Conservation (phyloP, 2,329 filamentous ascomycete genomes). For the Trichoderma breve region DNA sequence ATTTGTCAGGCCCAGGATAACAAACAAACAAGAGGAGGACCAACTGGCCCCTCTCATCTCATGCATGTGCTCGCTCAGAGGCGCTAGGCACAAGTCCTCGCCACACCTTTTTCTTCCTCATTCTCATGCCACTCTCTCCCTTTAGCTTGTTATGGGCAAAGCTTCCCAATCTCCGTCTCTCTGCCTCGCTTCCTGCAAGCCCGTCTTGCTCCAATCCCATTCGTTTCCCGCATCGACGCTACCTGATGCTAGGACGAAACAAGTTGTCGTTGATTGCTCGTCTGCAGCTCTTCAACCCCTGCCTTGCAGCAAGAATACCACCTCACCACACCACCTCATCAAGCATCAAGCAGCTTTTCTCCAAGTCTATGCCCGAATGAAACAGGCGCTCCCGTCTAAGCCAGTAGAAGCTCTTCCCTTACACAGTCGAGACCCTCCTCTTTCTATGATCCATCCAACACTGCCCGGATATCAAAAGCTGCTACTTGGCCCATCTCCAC, state of each 20-base stretch:
- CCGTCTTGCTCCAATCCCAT: neutral
- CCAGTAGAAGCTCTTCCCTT: neutral
- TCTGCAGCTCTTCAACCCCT: neutral
- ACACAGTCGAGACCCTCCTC: neutral
- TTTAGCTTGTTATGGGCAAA: neutral
- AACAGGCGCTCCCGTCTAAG: neutral
- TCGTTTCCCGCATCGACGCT: neutral
- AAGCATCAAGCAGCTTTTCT: conserved; percentile 11
- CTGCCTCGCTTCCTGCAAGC: conserved; percentile 5
- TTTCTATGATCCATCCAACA: neutral
- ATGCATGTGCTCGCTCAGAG: neutral
- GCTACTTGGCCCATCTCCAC: neutral
- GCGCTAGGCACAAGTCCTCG: conserved; percentile 6
- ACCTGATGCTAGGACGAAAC: neutral
- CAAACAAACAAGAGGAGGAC: neutral
- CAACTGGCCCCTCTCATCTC: neutral
- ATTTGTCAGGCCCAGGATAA: neutral
- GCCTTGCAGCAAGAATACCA: conserved; percentile 11
- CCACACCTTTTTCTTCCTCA: neutral
- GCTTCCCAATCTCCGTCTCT: conserved; percentile 8
- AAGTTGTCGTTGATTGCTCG: neutral
- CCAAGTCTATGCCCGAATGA: conserved; percentile 10
- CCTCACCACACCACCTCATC: conserved; percentile 16
- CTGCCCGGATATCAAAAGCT: conserved; percentile 8
- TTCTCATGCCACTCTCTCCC: neutral